Base-by-base conservation (phyloP, 202 grass and related monocot genomes). In the Setaria viridis region DNA sequence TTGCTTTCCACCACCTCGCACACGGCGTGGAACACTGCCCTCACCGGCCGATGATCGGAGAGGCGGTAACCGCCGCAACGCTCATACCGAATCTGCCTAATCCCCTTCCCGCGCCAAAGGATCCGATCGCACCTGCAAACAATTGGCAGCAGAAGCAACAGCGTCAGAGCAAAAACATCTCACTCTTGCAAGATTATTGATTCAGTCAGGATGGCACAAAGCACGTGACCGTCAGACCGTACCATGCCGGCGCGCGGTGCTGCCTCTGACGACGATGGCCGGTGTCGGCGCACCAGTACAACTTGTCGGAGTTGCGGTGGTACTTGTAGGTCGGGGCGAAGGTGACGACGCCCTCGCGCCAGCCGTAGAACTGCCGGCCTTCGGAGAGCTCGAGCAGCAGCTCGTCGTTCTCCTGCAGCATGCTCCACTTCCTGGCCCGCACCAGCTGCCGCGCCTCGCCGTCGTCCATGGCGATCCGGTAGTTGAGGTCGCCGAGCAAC, bases 321-420 rank as follows among this genome's bases (percentile, higher is more conserved):
- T 94, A 94, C 68, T 94, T 97, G 76, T 97, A 97, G 4, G 95
- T 94, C 11, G 95, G 95, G 39, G 89, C 67, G 76, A 97, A 97
- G 80, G 85, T 78, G 82, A 97, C 87, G 65, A 30, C 47, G 43
- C 90, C 95, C 86, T 97, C 95, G 66, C 75, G 60, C 95, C 95
- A 97, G 51, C 90, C 89, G 55, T 93, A 72, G 74, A 94, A 94
- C 6, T 50, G 63, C 4, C 76, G 68, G 9, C 92, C 95, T 16
- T 30, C 15, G n/a, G 71, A 68, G 79, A 93, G 85, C 78, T 94
- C 95, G 13, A 84, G 65, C 69, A 88, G 80, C 59, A 97, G 85
- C 87, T 97, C 90, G 72, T 97, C 95, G 80, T 85, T 85, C 75
- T 97, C 89, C 62, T 94, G 72, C 76, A 97, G 85, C 67, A 74